Percentiles rank a stretch among this genome's conserved stretches.
phyloP scores from a whole-genome alignment of 139 green algal species.

The Raphidocelis subcapitata region DNA sequence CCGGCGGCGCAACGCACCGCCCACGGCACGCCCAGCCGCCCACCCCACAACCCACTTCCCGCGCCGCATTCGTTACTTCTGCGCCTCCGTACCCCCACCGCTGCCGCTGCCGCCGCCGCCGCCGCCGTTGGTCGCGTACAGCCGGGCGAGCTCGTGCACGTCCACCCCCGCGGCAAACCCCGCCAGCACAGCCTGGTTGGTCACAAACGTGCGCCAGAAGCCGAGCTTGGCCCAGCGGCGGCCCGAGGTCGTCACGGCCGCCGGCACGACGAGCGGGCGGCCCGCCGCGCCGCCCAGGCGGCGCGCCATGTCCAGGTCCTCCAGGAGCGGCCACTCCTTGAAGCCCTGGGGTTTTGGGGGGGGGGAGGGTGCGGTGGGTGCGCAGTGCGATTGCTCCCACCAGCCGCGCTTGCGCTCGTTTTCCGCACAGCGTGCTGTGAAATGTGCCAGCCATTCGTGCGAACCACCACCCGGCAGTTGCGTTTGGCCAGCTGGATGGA shows the following conservation, averaged over 20 bases:
- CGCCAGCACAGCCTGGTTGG: slow-evolving; percentile 29
- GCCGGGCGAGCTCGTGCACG: background rate
- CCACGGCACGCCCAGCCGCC: too few species aligned
- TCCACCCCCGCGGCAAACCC: background rate
- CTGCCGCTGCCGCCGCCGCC: too few species aligned
- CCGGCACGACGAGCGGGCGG: slow-evolving; percentile 39
- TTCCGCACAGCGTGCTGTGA: background rate
- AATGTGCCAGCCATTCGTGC: background rate
- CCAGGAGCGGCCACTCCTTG: slow-evolving; percentile 57
- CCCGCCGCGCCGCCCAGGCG: slow-evolving; percentile 30
- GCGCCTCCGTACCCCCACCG: too few species aligned
- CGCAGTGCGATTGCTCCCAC: background rate
- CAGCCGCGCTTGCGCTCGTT: background rate
- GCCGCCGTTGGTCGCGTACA: too few species aligned
- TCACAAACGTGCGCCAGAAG: slow-evolving; percentile 34
- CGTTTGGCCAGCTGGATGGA: background rate
- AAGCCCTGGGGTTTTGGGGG: slow-evolving; percentile 39
- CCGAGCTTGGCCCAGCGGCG: slow-evolving; percentile 50
- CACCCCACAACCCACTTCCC: too few species aligned
- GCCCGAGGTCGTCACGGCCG: slow-evolving; percentile 40
- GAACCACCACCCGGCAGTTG: background rate
- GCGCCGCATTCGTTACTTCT: too few species aligned
- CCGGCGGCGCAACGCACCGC: too few species aligned
- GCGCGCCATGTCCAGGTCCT: slow-evolving; percentile 68
- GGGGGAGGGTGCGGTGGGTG: background rate